Conservation (phyloP, 768 basidiomycete species). For the Pulveroboletus sp. region DNA sequence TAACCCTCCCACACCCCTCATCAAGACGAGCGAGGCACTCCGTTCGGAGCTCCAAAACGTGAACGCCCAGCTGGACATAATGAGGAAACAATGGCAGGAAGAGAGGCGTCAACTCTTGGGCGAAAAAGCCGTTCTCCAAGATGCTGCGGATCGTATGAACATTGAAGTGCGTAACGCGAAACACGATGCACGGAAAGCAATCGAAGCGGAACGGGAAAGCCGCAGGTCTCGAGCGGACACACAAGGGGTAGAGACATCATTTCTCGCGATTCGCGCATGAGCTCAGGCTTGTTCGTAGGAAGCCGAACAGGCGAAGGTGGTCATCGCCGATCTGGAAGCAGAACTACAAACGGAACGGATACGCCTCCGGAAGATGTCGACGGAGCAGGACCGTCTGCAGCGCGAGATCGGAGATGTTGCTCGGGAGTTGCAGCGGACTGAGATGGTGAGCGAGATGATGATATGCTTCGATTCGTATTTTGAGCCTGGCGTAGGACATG, state of each 20-base stretch:
- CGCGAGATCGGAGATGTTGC: constrained; percentile 64
- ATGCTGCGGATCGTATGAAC: constrained; percentile 64
- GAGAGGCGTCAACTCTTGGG: constrained; percentile 60
- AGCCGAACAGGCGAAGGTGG: constrained; percentile 59
- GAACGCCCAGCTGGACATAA: constrained; percentile 56
- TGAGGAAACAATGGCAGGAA: constrained; percentile 69
- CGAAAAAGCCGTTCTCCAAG: constrained; percentile 71
- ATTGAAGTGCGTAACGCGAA: constrained; percentile 54
- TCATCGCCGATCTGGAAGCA: constrained; percentile 65
- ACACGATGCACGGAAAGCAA: constrained; percentile 51
- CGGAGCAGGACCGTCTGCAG: constrained; percentile 59
- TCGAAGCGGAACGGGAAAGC: constrained; percentile 48
- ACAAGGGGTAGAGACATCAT: constrained; percentile 45
- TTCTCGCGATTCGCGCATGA: not conserved
- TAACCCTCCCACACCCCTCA: constrained; percentile 66
- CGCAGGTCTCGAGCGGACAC: constrained; percentile 48
- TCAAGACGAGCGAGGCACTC: constrained; percentile 62
- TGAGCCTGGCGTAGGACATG: constrained; percentile 76
- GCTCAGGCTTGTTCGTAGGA: constrained; percentile 44
- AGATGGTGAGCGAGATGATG: constrained; percentile 46
- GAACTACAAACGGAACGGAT: constrained; percentile 69
- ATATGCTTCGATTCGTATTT: not conserved
- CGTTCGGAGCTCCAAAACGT: constrained; percentile 56
- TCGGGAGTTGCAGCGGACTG: constrained; percentile 63
- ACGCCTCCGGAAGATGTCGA: constrained; percentile 56